These are phyloP conservation scores for Lactarius vividus DNA, from an alignment of 768 basidiomycete species.

Conservation along the genomic window DNA sequence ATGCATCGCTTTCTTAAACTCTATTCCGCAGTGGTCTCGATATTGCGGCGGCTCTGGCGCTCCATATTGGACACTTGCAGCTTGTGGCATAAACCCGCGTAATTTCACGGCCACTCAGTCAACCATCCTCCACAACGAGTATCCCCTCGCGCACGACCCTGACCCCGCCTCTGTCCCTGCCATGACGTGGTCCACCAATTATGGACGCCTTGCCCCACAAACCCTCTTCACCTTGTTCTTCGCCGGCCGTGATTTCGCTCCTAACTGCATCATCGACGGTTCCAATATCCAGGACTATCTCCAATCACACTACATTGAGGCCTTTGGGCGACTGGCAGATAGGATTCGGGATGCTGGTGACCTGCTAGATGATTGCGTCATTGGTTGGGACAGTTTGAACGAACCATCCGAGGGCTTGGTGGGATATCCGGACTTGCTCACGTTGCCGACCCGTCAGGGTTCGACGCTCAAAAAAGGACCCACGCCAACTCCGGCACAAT, in stretches of 20 bases:
- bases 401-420: constrained; percentile 89
- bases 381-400: constrained; percentile 97
- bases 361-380: constrained; percentile 80
- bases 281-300: constrained; percentile 89
- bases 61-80: constrained; percentile 88
- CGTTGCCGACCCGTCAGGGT: constrained; percentile 63
- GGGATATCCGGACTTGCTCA: constrained; percentile 63
- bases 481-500: constrained; percentile 81
- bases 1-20: neutral
- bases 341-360: constrained; percentile 71
- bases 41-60: constrained; percentile 95
- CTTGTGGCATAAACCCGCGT: constrained; percentile 86
- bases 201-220: constrained; percentile 81
- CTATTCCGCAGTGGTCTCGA: constrained; percentile 76
- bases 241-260: constrained; percentile 85
- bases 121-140: constrained; percentile 88
- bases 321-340: constrained; percentile 74
- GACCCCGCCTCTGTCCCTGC: constrained; percentile 76
- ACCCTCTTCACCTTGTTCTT: constrained; percentile 96
- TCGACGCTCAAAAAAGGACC: constrained; percentile 83
- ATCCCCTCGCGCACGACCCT: constrained; percentile 57
- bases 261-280: constrained; percentile 88
- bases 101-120: constrained; percentile 84
- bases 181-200: constrained; percentile 98
- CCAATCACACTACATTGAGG: constrained; percentile 70